A percentile compares a stretch with the other conserved stretches of the same genome.
Evolutionary conservation across 805 yeast genomes (phyloP).

Genomic region (Suhomyces sp.): DNA sequence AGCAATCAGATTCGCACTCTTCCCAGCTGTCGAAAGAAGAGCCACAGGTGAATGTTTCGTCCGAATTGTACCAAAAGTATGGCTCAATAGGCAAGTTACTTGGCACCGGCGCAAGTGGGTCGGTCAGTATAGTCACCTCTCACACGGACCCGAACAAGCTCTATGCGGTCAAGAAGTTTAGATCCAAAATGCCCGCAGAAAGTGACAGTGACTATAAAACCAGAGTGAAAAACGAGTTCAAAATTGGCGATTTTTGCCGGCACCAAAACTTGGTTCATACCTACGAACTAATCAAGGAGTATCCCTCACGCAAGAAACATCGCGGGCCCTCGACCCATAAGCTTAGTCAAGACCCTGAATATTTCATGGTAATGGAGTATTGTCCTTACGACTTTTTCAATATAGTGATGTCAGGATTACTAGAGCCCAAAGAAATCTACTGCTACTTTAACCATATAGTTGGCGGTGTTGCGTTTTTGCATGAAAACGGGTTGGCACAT

Average conservation of each 20-base stretch:
- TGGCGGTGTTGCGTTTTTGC: constrained; percentile 73
- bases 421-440: constrained; percentile 64
- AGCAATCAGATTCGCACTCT: constrained; percentile 15
- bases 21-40: neutral
- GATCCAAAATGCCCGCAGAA: constrained; percentile 62
- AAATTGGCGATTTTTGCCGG: constrained; percentile 67
- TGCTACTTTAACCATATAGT: constrained; percentile 84
- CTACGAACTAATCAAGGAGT: constrained; percentile 70
- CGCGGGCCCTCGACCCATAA: neutral
- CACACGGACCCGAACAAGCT: constrained; percentile 50
- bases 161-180: constrained; percentile 85
- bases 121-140: constrained; percentile 75
- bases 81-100: constrained; percentile 66
- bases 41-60: constrained; percentile 6
- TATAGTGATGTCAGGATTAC: constrained; percentile 83
- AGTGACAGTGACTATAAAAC: constrained; percentile 64
- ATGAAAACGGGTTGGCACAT: constrained; percentile 82
- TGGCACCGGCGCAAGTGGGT: constrained; percentile 95
- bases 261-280: constrained; percentile 83
- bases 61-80: constrained; percentile 49
- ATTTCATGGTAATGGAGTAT: constrained; percentile 86
- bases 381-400: constrained; percentile 91
- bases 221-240: constrained; percentile 79
- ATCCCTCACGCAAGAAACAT: constrained; percentile 2
- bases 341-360: constrained; percentile 24